Base-by-base conservation (phyloP, 176 grass and related monocot species). In the Oryza coarctata region DNA sequence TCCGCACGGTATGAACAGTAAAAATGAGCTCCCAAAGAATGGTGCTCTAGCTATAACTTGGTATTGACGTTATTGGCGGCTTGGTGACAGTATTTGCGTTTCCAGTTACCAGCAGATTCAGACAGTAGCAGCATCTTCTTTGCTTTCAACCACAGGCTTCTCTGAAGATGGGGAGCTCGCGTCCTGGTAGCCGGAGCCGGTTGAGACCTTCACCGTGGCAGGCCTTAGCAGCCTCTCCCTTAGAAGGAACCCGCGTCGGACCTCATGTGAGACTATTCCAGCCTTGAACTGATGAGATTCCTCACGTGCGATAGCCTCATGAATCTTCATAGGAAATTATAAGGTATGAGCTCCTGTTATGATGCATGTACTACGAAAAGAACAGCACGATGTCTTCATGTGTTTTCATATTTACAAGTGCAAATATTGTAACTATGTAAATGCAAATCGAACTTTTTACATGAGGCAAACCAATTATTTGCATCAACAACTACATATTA, bases 151-250 rank as follows among this genome's bases (percentile, higher is more conserved):
- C 32, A 74, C 60, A 5, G 81, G 12, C 69, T 87, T 41, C 30
- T 87, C 77, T 9, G 72, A 55, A 60, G 62, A 10, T 17, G 76
- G 30, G 14, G 74, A n/a, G 76, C 63, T 80, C 64, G 9, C n/a
- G 12, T 65, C 71, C 50, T 73, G 67, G 39, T 83, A 78, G 31
- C 83, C 77, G 3, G 87, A 64, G 7, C 96, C 96, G 3, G 71
- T 87, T 23, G 96, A 95, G 36, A 99, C 89, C 79, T 94, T 99
- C 30, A 99, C 96, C 0, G 71, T 65, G 43, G 96, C 96, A 80
- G 88, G 83, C 88, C 96, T 91, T 40, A 99, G 76, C 73, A 99
- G 63, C 77, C 62, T 86, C 23, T 87, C 85, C 30, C 84, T 84
- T 43, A 95, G 71, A 79, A 95, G 29, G 82, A 99, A 99, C 30